These are phyloP conservation scores for Paramecium bursaria DNA, from an alignment of 73 alveolate genomes.

Conservation along the genomic window DNA sequence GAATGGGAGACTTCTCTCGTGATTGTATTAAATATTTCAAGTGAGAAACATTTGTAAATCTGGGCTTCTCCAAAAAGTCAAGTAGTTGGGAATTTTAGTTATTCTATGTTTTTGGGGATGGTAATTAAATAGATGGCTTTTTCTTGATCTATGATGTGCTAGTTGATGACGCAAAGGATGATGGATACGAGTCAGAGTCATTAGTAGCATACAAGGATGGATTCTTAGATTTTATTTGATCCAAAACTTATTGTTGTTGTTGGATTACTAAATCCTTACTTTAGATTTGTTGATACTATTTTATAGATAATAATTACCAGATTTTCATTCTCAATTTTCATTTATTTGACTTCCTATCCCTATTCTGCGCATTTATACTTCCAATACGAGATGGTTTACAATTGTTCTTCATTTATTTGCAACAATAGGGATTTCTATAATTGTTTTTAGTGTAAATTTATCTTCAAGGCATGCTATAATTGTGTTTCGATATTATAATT, in stretches of 20 bases:
- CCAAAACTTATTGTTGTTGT: not conserved
- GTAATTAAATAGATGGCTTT: not conserved
- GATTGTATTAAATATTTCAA: slow-evolving; percentile 17
- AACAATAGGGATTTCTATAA: slow-evolving; percentile 13
- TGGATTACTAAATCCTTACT: not conserved
- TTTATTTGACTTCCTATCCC: not conserved
- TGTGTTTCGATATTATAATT: slow-evolving; percentile 8
- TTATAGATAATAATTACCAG: not conserved
- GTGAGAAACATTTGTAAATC: slow-evolving; percentile 42
- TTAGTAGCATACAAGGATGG: slow-evolving; percentile 48
- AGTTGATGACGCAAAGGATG: slow-evolving; percentile 56
- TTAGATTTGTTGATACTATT: not conserved
- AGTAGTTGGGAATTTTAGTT: slow-evolving; percentile 4
- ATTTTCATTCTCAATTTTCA: not conserved
- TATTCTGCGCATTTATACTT: slow-evolving; percentile 3
- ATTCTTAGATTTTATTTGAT: slow-evolving; percentile 32
- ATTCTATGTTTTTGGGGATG: not conserved
- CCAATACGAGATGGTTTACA: slow-evolving; percentile 11
- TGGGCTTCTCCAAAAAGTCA: slow-evolving; percentile 32
- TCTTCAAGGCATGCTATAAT: slow-evolving; percentile 9
- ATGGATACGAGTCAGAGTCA: slow-evolving; percentile 43
- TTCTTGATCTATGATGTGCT: slow-evolving; percentile 47
- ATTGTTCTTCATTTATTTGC: slow-evolving; percentile 27
- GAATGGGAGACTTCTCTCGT: slow-evolving; percentile 28
- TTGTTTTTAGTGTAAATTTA: slow-evolving; percentile 42